Evolutionary conservation across 495 filamentous ascomycete species (phyloP), one percentile per base, ranked within the genome.

Genomic region (Coniosporium apollinis): DNA sequence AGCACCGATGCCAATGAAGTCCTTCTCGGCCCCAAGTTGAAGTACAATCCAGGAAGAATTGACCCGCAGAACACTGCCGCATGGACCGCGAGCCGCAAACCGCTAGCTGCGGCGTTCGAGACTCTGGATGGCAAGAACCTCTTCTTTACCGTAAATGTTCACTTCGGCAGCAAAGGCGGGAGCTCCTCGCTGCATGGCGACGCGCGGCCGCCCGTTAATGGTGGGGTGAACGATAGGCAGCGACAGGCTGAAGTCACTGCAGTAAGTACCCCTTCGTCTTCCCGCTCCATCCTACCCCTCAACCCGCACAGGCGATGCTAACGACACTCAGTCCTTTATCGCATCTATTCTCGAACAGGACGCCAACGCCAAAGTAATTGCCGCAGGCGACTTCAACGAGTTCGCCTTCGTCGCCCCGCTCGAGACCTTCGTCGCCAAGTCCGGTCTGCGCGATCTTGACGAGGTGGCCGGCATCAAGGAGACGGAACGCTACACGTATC

Each of bases 321-420:
- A 15, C 5, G 13, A 11, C n/a, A 33, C 31, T 4, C 15, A 11
- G 3, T 4, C 5, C 14, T 65, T 67, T 28, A 46, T 60, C 15
- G 29, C 48, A 1, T 10, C 52, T 10, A 61, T 76, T 34, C 58
- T 74, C 6, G 41, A 37, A 1, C 26, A 54, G 10, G 56, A 69
- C 41, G 33, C 42, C 2, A 26, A 49, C 1, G 70, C 70, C 0
- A 43, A 45, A 5, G 51, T 77, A 22, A 49, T 72, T 14, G 49
- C 59, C 0, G 57, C 63, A 0, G 73, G 73, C 8, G 71, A 76
- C 45, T 78, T 68, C 49, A 76, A 78, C 59, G 73, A 78, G 53
- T 76, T 72, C 43, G 40, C 60, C 1, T 71, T 69, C 41, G 69
- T 65, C 8, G 24, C 47, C 47, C 69, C 71, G 0, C 46, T 74